Evolutionary conservation across 805 yeast genomes (phyloP).

Genomic region (Saccharomycopsis sp.): DNA sequence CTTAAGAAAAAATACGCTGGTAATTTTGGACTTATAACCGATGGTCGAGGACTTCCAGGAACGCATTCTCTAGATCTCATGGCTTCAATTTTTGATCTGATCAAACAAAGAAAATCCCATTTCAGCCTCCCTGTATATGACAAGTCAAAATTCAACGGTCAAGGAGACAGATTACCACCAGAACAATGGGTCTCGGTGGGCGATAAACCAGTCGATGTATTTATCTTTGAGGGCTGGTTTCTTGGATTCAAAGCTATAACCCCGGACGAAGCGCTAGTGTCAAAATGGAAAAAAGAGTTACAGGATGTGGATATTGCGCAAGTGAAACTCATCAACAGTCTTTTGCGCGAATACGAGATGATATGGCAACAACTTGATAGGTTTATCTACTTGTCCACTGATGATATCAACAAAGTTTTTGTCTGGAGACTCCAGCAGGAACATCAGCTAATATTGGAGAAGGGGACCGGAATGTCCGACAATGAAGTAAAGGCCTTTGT

Average conservation of each 20-base stretch:
- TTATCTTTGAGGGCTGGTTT: conserved; percentile 93
- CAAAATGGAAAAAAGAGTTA: conserved; percentile 27
- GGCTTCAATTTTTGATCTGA: conserved; percentile 27
- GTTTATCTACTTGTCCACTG: conserved; percentile 58
- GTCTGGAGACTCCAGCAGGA: conserved; percentile 76
- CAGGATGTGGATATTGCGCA: conserved; percentile 26
- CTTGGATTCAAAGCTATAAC: conserved; percentile 56
- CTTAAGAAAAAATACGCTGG: conserved; percentile 34
- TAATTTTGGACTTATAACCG: conserved; percentile 46
- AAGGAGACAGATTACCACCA: conserved; percentile 62
- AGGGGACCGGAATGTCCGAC: conserved; percentile 79
- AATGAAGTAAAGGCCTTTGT: conserved; percentile 61
- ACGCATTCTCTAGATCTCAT: conserved; percentile 70
- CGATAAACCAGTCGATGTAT: conserved; percentile 45
- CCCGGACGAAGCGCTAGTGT: conserved; percentile 26
- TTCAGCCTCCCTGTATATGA: conserved; percentile 64
- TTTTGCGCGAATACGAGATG: conserved; percentile 42
- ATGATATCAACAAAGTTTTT: conserved; percentile 55
- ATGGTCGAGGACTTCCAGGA: conserved; percentile 88
- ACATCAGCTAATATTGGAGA: conserved; percentile 42
- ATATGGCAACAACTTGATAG: conserved; percentile 54
- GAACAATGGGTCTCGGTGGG: conserved; percentile 34
- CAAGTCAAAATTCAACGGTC: conserved; percentile 62
- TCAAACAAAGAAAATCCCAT: conserved; percentile 25
- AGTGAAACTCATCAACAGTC: conserved; percentile 42